These are phyloP conservation scores for Takashimella koratensis DNA, from an alignment of 1,284 basidiomycete species.

Conservation along the genomic window DNA sequence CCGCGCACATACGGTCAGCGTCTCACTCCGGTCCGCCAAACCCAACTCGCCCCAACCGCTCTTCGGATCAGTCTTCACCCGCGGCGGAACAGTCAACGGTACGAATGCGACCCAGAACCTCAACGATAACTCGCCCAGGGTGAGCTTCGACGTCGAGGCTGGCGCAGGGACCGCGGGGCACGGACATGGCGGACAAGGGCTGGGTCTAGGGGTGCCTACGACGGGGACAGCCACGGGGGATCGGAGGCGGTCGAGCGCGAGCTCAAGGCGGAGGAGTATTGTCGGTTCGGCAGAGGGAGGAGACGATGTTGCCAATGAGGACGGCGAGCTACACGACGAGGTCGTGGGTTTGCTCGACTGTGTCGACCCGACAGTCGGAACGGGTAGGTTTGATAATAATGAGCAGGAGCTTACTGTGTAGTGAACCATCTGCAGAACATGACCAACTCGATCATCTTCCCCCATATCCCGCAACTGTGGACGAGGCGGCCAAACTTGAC, in stretches of 20 bases:
- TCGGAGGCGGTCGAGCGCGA: background rate
- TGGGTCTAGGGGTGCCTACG: background rate
- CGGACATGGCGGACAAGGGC: background rate
- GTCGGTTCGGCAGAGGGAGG: background rate
- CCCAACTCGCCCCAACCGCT: background rate
- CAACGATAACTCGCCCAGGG: background rate
- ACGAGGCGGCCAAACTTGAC: conserved; percentile 38
- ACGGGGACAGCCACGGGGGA: background rate
- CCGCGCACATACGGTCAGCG: background rate
- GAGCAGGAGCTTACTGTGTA: conserved; percentile 4
- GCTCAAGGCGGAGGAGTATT: background rate
- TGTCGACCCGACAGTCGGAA: conserved; percentile 41
- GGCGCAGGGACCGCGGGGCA: background rate
- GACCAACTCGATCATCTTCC: conserved; percentile 46
- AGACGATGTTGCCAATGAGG: conserved; percentile 9
- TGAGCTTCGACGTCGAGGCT: background rate
- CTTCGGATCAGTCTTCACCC: background rate
- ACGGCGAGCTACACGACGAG: conserved; percentile 33
- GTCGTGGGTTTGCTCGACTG: conserved; percentile 41
- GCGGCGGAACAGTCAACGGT: too few relatives aligned
- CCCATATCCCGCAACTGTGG: conserved; percentile 42
- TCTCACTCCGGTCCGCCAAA: background rate
- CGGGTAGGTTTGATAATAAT: conserved; percentile 20
- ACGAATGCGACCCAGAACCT: too few relatives aligned
- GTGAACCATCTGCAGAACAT: conserved; percentile 48